A percentile compares a stretch with the other conserved stretches of the same genome.
Evolutionary conservation across 2,329 filamentous ascomycete species (phyloP).

Genomic region (Aspergillus costaricaensis): DNA sequence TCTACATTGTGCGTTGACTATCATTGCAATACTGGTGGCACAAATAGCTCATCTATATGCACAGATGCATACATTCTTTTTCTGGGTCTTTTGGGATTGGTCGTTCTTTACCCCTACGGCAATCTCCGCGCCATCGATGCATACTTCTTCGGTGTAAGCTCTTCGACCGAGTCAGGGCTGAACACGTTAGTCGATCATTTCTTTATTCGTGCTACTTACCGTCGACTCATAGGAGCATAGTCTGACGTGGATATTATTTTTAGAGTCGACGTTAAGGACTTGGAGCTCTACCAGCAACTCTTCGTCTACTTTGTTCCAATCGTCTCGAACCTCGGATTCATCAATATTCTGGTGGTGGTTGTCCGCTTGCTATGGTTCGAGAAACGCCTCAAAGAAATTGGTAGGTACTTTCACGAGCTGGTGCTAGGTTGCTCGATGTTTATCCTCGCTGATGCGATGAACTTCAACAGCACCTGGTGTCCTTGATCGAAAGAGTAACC

Average conservation of each 20-base stretch:
- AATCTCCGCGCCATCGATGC: conserved; percentile 50
- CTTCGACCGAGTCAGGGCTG: conserved; percentile 54
- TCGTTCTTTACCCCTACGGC: conserved; percentile 42
- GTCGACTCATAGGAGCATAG: background rate
- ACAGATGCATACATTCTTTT: conserved; percentile 46
- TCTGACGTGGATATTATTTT: background rate
- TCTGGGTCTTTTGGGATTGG: conserved; percentile 38
- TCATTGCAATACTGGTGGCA: background rate
- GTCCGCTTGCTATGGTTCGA: conserved; percentile 54
- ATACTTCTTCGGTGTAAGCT: conserved; percentile 54
- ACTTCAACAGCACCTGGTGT: conserved; percentile 13
- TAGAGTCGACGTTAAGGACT: conserved; percentile 53
- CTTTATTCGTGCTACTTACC: background rate
- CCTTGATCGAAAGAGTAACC: conserved; percentile 8
- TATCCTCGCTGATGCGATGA: background rate
- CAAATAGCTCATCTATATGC: background rate
- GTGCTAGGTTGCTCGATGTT: background rate
- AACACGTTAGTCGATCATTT: conserved; percentile 46
- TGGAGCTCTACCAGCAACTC: conserved; percentile 56
- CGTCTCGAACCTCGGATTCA: conserved; percentile 51
- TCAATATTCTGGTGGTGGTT: conserved; percentile 54
- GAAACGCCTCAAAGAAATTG: conserved; percentile 46
- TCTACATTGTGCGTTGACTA: conserved; percentile 29
- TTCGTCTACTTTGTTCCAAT: conserved; percentile 55
- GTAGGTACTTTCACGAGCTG: conserved; percentile 14